Evolutionary conservation across 2,329 filamentous ascomycete species (phyloP).

Genomic region (Cordyceps farinosa): DNA sequence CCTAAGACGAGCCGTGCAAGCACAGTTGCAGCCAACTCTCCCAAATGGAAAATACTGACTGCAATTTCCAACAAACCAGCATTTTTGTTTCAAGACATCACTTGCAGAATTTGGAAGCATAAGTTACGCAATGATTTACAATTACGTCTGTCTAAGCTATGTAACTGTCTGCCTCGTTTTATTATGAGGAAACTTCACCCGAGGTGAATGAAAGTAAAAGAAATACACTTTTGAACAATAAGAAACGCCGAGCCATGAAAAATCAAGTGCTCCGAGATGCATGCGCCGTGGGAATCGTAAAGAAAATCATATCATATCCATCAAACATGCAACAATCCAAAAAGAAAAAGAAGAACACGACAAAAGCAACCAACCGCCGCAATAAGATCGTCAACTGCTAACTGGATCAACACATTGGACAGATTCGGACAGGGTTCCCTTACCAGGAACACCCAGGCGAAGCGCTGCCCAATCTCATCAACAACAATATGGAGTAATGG

Average conservation of each 20-base stretch:
- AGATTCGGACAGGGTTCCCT: conserved; percentile 9
- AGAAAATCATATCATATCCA: neutral
- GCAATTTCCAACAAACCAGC: neutral
- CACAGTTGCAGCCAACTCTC: neutral
- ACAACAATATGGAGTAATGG: neutral
- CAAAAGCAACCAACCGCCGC: conserved; percentile 1
- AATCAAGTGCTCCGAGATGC: conserved; percentile 18
- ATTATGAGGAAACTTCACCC: conserved; percentile 17
- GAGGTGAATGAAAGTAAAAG: conserved; percentile 5
- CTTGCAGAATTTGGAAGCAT: neutral
- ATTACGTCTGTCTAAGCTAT: conserved; percentile 19
- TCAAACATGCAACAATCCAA: neutral
- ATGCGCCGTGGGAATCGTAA: conserved; percentile 16
- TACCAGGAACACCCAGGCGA: conserved; percentile 14
- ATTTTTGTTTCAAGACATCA: neutral
- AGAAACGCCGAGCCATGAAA: conserved; percentile 15
- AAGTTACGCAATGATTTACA: conserved; percentile 7
- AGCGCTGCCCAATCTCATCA: conserved; percentile 16
- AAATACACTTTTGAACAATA: conserved; percentile 12
- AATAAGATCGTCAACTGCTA: conserved; percentile 7
- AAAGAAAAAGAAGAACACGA: neutral
- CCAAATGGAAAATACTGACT: neutral
- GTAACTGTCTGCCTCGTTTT: conserved; percentile 18
- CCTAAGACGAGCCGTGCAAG: neutral
- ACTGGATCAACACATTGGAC: conserved; percentile 10